Base-by-base conservation (phyloP, 225 moss, liverwort and hornwort species). In the Neckera pumila region DNA sequence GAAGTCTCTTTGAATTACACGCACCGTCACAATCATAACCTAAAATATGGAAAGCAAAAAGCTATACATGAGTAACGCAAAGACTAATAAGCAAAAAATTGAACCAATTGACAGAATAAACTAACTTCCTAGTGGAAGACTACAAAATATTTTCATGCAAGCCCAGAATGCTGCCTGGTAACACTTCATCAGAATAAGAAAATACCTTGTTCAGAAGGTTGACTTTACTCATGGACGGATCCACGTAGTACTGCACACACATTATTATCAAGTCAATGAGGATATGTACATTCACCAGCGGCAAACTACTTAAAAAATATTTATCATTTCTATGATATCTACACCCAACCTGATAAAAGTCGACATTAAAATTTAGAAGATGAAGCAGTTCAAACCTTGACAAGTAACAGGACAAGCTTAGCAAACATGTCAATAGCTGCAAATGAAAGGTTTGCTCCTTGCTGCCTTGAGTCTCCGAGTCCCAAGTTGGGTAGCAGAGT, bases 341-440 rank as follows among this genome's bases (percentile, higher is more conserved):
- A 71, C 76, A 87, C 58, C 34, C 79, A 85, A 82, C 56, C 59
- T 53, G 33, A 89, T 36, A 65, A 70, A 76, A 70, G 58, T 42
- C 36, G 77, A 71, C 23, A 71, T 61, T 45, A 31, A 83, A 80
- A 65, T 53, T 81, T 40, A 43, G 47, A 73, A 38, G 77, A 86
- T 36, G n/a, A 83, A 77, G 83, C 61, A 75, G 79, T 56, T 73
- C 80, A 57, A 49, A 94, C 94, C 94, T 97, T 99, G 79, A 99
- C 97, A n/a, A 99, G 95, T 84, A 99, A 91, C 64, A 99, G 89
- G 77, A 99, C 99, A 87, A 99, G 97, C 92, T 99, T 99, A 83
- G 97, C 99, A 87, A 97, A 97, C 95, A 96, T 96, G 81, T 99
- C 99, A 91, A 99, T 96, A 76, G 99, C 96, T 71, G 93, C 94